phyloP scores from a whole-genome alignment of 1,139 yeast genomes.

The Saccharomyces pastorianus region DNA sequence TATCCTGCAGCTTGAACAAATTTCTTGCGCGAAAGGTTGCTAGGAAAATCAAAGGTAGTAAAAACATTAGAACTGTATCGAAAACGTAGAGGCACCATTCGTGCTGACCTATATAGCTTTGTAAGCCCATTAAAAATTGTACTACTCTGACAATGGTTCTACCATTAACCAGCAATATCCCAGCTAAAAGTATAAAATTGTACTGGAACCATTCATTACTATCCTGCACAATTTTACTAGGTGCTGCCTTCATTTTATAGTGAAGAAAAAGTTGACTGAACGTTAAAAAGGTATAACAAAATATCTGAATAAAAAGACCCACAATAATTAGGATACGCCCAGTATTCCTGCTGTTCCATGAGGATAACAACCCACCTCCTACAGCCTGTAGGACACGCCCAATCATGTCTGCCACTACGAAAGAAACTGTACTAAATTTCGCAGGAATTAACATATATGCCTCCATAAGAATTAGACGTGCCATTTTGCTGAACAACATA shows the following conservation, averaged over 20 bases:
- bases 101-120: slow-evolving; percentile 33
- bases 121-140: slow-evolving; percentile 36
- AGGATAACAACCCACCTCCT: slow-evolving; percentile 40
- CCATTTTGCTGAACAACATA: slow-evolving; percentile 38
- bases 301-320: slow-evolving; percentile 36
- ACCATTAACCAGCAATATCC: slow-evolving; percentile 34
- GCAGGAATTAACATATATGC: slow-evolving; percentile 30
- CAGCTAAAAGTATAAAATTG: slow-evolving; percentile 24
- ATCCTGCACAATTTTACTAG: background rate
- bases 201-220: slow-evolving; percentile 16
- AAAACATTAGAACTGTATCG: slow-evolving; percentile 32
- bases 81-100: slow-evolving; percentile 36
- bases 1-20: slow-evolving; percentile 13
- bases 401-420: slow-evolving; percentile 39
- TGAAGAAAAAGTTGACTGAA: slow-evolving; percentile 19
- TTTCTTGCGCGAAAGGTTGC: slow-evolving; percentile 7
- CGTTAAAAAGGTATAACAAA: slow-evolving; percentile 33
- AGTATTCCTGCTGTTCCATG: slow-evolving; percentile 7
- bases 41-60: slow-evolving; percentile 2
- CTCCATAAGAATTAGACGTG: slow-evolving; percentile 29
- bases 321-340: slow-evolving; percentile 29
- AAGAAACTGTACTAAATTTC: slow-evolving; percentile 33
- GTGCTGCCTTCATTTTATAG: slow-evolving; percentile 1
- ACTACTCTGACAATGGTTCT: slow-evolving; percentile 37
- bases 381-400: slow-evolving; percentile 38